Conservation (phyloP, 2,329 filamentous ascomycete species). For the Pseudogymnoascus sp. region DNA sequence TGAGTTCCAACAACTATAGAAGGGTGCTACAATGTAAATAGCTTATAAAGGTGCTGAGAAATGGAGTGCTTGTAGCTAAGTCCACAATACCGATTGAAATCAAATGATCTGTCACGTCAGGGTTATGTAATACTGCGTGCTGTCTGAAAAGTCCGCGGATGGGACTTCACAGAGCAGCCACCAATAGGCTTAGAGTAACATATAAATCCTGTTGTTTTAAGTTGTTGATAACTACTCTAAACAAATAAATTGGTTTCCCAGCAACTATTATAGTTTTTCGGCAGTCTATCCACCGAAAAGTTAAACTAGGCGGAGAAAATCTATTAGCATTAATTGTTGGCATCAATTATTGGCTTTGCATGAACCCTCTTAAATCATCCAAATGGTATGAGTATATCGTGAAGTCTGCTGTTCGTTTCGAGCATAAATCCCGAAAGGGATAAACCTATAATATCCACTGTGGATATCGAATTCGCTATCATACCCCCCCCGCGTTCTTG, state of each 20-base stretch:
- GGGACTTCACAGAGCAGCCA: background rate
- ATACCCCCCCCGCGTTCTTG: background rate
- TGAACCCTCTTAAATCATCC: no score
- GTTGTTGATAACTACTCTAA: no score
- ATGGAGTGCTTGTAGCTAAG: background rate
- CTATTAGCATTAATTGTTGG: no score
- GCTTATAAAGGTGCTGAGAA: background rate
- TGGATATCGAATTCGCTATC: background rate
- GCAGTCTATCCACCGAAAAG: no score
- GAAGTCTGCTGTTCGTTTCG: no score
- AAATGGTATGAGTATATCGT: no score
- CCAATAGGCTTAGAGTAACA: background rate
- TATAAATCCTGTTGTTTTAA: no score
- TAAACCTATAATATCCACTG: background rate
- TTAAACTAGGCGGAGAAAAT: no score
- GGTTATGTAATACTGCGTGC: background rate
- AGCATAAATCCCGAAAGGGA: background rate
- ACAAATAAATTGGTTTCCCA: no score
- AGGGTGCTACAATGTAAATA: background rate
- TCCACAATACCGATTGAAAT: background rate
- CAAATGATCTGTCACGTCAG: background rate
- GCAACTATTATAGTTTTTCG: no score
- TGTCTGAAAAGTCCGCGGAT: background rate
- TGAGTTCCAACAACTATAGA: background rate
- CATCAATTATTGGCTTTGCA: no score